Base-by-base conservation (phyloP, 768 basidiomycete genomes). In the Hortiboletus campestris region DNA sequence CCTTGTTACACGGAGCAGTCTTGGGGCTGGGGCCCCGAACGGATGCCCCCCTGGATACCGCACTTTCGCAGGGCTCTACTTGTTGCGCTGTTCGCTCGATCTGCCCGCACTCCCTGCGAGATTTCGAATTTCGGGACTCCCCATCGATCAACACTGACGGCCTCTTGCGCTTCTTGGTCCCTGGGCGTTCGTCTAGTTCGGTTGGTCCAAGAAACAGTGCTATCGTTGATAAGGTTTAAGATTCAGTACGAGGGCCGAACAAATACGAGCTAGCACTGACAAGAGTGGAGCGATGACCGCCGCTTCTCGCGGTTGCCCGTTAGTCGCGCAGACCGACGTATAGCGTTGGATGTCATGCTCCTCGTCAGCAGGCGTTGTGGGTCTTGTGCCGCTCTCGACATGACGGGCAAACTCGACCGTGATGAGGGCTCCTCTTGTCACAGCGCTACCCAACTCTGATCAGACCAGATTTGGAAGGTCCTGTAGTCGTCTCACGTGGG, bases 1-100 rank as follows among this genome's bases (percentile, higher is more conserved):
- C 70, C 64, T 61, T 76, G 74, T 55, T 76, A 70, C 66, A 71
- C 59, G 25, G 3, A n/a, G 47, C 19, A 9, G 22, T n/a, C 19
- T 46, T 56, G 13, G 41, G 6, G 22, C 9, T 25, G 13, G 39
- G 8, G 22, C 9, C 20, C 14, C 36, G 53, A 17, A 9, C 3
- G 31, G 45, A 32, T 28, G 58, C 41, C 4, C 32, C 31, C 19
- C 25, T 41, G 5, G 50, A 46, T n/a, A 22, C 22, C 6, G 29
- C 35, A 32, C n/a, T 46, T 25, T 57, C 40, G 51, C 55, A 52
- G 49, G 50, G 36, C 40, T 44, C 38, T 16, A n/a, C 28, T 13
- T 7, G 42, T 11, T 36, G 57, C 19, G 19, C 13, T 28, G 11
- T 46, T 46, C 40, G 51, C 39, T 43, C 38, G 25, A 59, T 45